phyloP scores from a whole-genome alignment of 2,329 filamentous ascomycete genomes.

The Bipolaris zeicola region DNA sequence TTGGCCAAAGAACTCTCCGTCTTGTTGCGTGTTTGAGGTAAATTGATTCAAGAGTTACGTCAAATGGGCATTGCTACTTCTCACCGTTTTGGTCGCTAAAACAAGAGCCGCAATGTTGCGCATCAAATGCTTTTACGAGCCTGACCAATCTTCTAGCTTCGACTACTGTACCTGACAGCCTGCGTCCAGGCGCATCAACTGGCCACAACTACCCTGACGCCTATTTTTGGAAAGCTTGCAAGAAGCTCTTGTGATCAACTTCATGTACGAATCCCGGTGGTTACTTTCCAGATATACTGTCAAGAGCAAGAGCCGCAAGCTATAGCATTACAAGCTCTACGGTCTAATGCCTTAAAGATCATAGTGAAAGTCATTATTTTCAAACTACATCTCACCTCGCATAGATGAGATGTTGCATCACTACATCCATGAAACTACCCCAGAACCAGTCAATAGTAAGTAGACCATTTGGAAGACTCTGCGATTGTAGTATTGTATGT shows the following conservation, averaged over 20 bases:
- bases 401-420: too few species aligned
- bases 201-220: not conserved
- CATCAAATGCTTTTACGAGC: not conserved
- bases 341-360: too few species aligned
- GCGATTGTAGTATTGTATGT: too few species aligned
- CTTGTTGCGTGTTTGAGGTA: not conserved
- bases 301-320: too few species aligned
- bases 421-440: too few species aligned
- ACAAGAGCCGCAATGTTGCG: not conserved
- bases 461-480: too few species aligned
- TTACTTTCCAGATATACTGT: too few species aligned
- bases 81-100: not conserved
- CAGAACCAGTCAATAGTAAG: too few species aligned
- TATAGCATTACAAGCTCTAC: too few species aligned
- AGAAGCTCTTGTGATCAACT: not conserved
- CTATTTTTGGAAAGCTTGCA: not conserved
- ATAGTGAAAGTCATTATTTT: too few species aligned
- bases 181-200: not conserved
- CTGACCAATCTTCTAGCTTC: not conserved
- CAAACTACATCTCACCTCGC: too few species aligned
- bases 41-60: not conserved
- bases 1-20: not conserved
- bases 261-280: too few species aligned
- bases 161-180: not conserved
- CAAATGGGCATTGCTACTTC: not conserved